Evolutionary conservation across 352 stramenopile genomes (phyloP), one percentile per base, ranked within the genome.

Genomic region (Sclerospora graminicola): DNA sequence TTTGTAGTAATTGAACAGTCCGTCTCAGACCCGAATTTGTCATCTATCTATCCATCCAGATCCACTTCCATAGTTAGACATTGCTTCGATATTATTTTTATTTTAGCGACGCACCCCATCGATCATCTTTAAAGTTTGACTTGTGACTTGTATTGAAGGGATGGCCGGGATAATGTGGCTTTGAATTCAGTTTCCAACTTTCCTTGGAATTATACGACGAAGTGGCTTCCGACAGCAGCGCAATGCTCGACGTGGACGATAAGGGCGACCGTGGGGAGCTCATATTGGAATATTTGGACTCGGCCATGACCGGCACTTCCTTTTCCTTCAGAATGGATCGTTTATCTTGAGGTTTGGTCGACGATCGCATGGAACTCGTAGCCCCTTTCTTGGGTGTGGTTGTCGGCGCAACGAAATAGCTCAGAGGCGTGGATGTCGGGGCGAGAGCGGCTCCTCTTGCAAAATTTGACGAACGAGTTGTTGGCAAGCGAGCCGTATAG

Each of bases 231-330:
- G 69, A 82, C 24, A 87, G 51, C 32, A 87, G 35, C 28, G 71
- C 75, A 37, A 87, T 81, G 36, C 71, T 84, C 9, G 71, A 84
- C 4, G 54, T 60, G 36, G 60, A 59, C 23, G 74, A 86, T 16
- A 77, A 48, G 4, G 59, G 46, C 21, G 65, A 76, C 19, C 70
- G 60, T 23, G 72, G 75, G n/a, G 75, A 87, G 30, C 58, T 70
- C 67, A 84, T 63, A 13, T 57, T 58, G 4, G 61, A 63, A 49
- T 64, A 59, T 11, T 62, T 56, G 18, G 48, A 43, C 26, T 62
- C 50, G 19, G 47, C 38, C 44, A 74, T 61, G n/a, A 63, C 43
- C 0, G 56, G 55, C 29, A 68, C 18, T 15, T 66, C 52, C 13
- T 56, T 60, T 24, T 43, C 32, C 23, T 41, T 48, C 30, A 26